Percentiles rank a stretch among this genome's conserved stretches.
Evolutionary conservation across 192 early-diverging fungal genomes (phyloP).

Genomic region (Backusella tuberculispora): DNA sequence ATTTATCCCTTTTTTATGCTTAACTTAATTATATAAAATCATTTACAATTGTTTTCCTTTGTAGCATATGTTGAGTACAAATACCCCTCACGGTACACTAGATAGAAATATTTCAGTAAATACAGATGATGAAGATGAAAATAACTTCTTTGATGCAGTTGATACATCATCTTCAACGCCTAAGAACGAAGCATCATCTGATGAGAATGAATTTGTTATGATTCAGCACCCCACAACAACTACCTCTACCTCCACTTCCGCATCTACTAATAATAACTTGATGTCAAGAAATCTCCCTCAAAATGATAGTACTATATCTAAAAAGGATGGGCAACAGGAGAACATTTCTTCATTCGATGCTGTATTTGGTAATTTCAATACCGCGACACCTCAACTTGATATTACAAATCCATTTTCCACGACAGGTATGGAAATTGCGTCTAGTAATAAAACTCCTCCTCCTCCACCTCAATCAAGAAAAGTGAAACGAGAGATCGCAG

Average conservation of each 20-base stretch:
- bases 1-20: neutral
- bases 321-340: neutral
- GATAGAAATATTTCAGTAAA: constrained; percentile 3
- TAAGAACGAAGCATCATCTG: neutral
- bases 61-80: neutral
- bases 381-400: neutral
- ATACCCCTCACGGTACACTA: neutral
- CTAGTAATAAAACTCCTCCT: neutral
- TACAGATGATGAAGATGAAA: neutral
- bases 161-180: neutral
- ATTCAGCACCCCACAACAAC: neutral
- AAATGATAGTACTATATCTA: neutral
- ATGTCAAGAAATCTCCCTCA: neutral
- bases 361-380: constrained; percentile 22
- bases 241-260: neutral
- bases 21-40: neutral
- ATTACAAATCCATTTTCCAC: constrained; percentile 2
- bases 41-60: neutral
- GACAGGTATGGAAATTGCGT: neutral
- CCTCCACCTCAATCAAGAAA: constrained; percentile 18
- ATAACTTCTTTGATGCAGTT: constrained; percentile 10
- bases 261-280: neutral
- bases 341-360: constrained; percentile 25
- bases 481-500: neutral
- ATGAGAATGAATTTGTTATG: constrained; percentile 22